These are phyloP conservation scores for Solanum rostratum DNA, from an alignment of 257 asterid species.

Conservation along the genomic window DNA sequence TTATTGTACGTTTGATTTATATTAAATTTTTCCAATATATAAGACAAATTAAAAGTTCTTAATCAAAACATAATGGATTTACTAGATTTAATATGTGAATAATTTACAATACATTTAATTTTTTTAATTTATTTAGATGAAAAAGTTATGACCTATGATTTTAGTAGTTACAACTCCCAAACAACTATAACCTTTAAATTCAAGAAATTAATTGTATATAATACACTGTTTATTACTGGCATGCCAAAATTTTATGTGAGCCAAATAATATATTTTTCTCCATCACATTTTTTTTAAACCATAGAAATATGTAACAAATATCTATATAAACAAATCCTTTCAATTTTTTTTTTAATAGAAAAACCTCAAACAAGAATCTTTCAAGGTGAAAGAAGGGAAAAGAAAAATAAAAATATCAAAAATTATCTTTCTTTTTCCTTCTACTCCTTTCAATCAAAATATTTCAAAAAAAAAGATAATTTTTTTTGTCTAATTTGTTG, in stretches of 20 bases:
- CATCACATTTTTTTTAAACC: neutral
- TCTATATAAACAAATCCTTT: neutral
- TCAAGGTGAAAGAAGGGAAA: neutral
- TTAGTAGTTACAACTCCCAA: neutral
- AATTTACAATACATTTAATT: neutral
- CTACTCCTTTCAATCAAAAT: neutral
- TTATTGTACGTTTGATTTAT: too few species aligned
- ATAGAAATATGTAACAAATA: neutral
- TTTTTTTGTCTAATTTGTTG: neutral
- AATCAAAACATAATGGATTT: too few species aligned
- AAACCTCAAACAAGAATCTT: neutral
- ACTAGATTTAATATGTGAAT: too few species aligned
- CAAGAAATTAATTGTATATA: neutral
- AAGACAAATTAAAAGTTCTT: too few species aligned
- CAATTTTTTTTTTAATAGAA: neutral
- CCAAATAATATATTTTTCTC: neutral
- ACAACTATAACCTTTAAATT: neutral
- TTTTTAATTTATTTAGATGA: neutral
- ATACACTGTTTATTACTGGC: neutral
- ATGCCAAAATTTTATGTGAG: neutral
- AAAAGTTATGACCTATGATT: neutral
- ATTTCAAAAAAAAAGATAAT: neutral
- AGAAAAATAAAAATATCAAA: neutral
- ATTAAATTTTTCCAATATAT: too few species aligned
- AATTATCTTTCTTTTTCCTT: neutral